These are phyloP conservation scores for Pseudocercospora fijiensis DNA, from an alignment of 2,329 filamentous ascomycete genomes.

Conservation along the genomic window DNA sequence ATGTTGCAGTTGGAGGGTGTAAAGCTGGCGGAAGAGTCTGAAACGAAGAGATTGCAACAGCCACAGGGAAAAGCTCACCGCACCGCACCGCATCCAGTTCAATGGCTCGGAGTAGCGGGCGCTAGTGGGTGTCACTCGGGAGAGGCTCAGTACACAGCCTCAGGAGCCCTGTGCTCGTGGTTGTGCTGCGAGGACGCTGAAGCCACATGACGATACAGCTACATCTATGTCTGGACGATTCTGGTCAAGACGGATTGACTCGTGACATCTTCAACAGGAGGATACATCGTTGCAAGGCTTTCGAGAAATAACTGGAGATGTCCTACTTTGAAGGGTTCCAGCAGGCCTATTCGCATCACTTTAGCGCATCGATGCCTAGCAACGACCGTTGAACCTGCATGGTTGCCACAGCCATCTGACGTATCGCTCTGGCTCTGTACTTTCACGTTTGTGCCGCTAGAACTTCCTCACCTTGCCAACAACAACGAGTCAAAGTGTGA, in stretches of 20 bases:
- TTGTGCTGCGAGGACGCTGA: neutral
- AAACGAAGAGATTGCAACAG: neutral
- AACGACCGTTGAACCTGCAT: neutral
- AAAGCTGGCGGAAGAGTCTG: neutral
- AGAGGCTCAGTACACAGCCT: neutral
- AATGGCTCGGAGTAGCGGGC: neutral
- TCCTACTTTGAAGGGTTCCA: neutral
- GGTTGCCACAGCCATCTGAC: no score
- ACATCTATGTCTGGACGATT: neutral
- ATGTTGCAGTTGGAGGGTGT: neutral
- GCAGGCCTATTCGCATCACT: neutral
- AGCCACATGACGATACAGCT: neutral
- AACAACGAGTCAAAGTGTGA: no score
- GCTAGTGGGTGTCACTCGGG: neutral
- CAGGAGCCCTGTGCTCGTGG: neutral
- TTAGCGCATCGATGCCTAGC: neutral
- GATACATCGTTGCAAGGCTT: neutral
- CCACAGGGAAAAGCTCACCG: neutral
- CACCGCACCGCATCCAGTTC: neutral
- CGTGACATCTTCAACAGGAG: neutral
- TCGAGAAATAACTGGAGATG: neutral
- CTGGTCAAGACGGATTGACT: neutral
- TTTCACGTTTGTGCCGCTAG: no score
- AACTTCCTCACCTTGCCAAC: no score
- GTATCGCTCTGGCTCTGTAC: no score